Percentiles rank a stretch among this genome's conserved stretches.
Evolutionary conservation across 2,329 filamentous ascomycete species (phyloP).

Genomic region (Fragosphaeria purpurea): DNA sequence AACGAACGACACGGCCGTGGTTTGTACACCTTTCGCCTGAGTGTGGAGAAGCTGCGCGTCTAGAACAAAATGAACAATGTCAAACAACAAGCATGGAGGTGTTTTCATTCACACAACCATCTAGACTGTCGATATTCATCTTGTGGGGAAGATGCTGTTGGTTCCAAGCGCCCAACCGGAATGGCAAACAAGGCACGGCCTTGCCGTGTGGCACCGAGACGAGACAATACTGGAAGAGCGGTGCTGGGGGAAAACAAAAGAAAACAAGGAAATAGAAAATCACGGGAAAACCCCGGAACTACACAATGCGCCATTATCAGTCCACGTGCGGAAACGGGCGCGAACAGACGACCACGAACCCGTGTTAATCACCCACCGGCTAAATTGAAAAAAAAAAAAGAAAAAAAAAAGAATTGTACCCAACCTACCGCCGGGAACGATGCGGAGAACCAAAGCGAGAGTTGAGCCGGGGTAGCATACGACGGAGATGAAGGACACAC

Average conservation of each 20-base stretch:
- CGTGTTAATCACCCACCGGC: neutral
- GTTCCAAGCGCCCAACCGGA: slow-evolving; percentile 2
- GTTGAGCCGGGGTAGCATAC: no score
- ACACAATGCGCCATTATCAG: neutral
- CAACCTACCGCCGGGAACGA: no score
- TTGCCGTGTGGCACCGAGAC: neutral
- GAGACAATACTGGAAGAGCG: neutral
- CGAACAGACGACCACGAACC: neutral
- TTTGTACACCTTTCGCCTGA: no score
- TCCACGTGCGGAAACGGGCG: neutral
- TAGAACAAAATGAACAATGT: neutral
- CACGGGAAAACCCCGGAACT: neutral
- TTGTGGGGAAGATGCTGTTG: slow-evolving; percentile 2
- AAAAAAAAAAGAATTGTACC: neutral
- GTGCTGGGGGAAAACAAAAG: no score
- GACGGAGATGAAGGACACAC: no score
- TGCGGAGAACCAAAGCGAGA: no score
- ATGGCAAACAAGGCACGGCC: neutral
- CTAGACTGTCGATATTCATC: neutral
- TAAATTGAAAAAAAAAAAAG: slow-evolving; percentile 3
- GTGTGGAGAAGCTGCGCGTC: neutral
- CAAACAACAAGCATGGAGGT: neutral
- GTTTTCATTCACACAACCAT: no score
- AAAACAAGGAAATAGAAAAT: neutral
- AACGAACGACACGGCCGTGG: neutral